A percentile compares a stretch with the other conserved stretches of the same genome.
Evolutionary conservation across 2,329 filamentous ascomycete species (phyloP).

Genomic region (Aureobasidium namibiae): DNA sequence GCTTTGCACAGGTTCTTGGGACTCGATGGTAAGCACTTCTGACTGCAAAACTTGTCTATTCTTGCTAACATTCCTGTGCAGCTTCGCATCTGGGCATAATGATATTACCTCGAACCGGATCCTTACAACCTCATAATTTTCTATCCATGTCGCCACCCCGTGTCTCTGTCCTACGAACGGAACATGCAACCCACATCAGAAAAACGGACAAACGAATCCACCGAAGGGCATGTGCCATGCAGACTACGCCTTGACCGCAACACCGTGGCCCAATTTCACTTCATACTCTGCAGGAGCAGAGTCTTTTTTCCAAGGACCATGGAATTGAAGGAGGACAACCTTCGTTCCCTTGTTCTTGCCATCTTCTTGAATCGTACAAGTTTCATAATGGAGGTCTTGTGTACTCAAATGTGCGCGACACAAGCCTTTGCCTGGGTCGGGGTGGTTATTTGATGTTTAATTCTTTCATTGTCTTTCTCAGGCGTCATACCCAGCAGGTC

Average conservation of each 20-base stretch:
- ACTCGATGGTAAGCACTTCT: constrained; percentile 66
- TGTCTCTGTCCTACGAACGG: neutral
- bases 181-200: neutral
- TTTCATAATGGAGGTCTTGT: constrained; percentile 11
- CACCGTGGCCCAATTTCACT: constrained; percentile 11
- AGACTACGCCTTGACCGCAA: constrained; percentile 7
- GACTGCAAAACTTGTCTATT: neutral
- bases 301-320: neutral
- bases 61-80: constrained; percentile 19
- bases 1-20: constrained; percentile 98
- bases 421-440: constrained; percentile 9
- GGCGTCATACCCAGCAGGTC: constrained; percentile 2
- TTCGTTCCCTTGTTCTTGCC: constrained; percentile 9
- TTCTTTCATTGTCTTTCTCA: neutral
- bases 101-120: neutral
- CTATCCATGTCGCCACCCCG: neutral
- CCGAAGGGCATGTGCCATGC: constrained; percentile 5
- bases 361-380: constrained; percentile 8
- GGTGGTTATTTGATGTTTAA: constrained; percentile 6
- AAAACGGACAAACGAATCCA: neutral
- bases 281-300: constrained; percentile 12
- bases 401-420: constrained; percentile 5
- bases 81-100: constrained; percentile 46
- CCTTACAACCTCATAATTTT: neutral
- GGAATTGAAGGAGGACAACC: neutral